These are phyloP conservation scores for Komagataella mondaviorum DNA, from an alignment of 805 yeast species.

Conservation along the genomic window DNA sequence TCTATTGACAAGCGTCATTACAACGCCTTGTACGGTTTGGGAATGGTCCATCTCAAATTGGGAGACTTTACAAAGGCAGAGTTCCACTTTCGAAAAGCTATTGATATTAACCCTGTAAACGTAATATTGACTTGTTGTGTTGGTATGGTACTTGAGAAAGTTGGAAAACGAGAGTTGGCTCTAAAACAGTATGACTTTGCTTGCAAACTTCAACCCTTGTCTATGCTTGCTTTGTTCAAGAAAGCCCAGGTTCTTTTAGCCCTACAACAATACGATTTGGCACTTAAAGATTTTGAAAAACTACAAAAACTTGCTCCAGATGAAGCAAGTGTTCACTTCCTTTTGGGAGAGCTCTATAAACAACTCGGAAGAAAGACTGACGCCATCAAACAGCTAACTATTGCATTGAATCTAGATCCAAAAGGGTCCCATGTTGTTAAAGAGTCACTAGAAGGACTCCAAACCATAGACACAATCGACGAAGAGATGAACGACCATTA, in stretches of 20 bases:
- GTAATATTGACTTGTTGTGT: conserved; percentile 83
- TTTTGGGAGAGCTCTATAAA: conserved; percentile 78
- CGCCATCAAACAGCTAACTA: conserved; percentile 78
- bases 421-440: conserved; percentile 78
- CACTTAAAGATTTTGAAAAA: conserved; percentile 61
- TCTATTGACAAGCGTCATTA: conserved; percentile 72
- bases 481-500: conserved; percentile 2
- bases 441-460: conserved; percentile 59
- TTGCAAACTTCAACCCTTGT: conserved; percentile 67
- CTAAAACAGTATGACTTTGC: conserved; percentile 75
- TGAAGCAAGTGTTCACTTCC: conserved; percentile 85
- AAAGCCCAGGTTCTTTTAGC: conserved; percentile 72
- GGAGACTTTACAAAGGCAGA: conserved; percentile 81
- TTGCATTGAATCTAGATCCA: conserved; percentile 85
- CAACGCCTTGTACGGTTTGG: conserved; percentile 92
- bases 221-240: conserved; percentile 79
- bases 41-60: conserved; percentile 79
- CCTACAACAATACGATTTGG: conserved; percentile 57
- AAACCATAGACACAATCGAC: conserved; percentile 1
- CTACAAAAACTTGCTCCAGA: conserved; percentile 77
- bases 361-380: conserved; percentile 57
- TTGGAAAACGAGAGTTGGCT: conserved; percentile 58
- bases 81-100: conserved; percentile 76
- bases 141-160: conserved; percentile 82
- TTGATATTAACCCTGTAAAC: conserved; percentile 80